phyloP scores from a whole-genome alignment of 495 filamentous ascomycete species.

The Physcia stellaris region DNA sequence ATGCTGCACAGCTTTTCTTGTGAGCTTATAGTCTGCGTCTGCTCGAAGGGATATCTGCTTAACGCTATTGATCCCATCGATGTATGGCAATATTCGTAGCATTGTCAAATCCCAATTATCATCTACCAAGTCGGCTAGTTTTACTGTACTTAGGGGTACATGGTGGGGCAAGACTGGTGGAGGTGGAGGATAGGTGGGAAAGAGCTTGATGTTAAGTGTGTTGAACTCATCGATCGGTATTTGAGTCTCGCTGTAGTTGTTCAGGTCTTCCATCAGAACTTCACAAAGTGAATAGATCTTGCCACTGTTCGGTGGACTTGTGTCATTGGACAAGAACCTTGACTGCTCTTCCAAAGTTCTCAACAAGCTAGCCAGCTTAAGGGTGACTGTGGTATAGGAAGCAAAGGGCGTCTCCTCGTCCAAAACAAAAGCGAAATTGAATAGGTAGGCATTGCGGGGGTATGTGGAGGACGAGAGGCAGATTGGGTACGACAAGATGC shows the following conservation, averaged over 20 bases:
- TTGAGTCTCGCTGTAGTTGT: conserved; percentile 97
- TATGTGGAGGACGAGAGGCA: conserved; percentile 66
- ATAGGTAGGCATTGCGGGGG: conserved; percentile 90
- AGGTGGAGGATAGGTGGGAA: conserved; percentile 67
- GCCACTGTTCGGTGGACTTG: conserved; percentile 35
- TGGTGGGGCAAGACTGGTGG: conserved; percentile 71
- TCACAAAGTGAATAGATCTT: conserved; percentile 74
- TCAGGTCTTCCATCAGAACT: conserved; percentile 85
- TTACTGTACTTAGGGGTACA: conserved; percentile 80
- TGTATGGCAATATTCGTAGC: conserved; percentile 57
- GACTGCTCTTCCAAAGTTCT: conserved; percentile 78
- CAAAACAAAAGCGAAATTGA: conserved; percentile 88
- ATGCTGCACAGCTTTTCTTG: conserved; percentile 72
- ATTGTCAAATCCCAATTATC: conserved; percentile 88
- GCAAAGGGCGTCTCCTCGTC: conserved; percentile 52
- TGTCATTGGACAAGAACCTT: conserved; percentile 46
- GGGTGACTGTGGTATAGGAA: conserved; percentile 68
- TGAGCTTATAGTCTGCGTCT: conserved; percentile 72
- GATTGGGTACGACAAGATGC: conserved; percentile 78
- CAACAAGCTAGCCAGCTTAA: conserved; percentile 73
- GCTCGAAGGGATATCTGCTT: conserved; percentile 69
- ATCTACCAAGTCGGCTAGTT: conserved; percentile 60
- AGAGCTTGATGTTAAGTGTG: conserved; percentile 92
- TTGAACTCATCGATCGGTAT: conserved; percentile 90
- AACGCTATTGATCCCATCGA: conserved; percentile 83